Percentiles rank a stretch among this genome's conserved stretches.
phyloP scores from a whole-genome alignment of 1,139 yeast genomes.

The Yamadazyma spencermartinsiae region DNA sequence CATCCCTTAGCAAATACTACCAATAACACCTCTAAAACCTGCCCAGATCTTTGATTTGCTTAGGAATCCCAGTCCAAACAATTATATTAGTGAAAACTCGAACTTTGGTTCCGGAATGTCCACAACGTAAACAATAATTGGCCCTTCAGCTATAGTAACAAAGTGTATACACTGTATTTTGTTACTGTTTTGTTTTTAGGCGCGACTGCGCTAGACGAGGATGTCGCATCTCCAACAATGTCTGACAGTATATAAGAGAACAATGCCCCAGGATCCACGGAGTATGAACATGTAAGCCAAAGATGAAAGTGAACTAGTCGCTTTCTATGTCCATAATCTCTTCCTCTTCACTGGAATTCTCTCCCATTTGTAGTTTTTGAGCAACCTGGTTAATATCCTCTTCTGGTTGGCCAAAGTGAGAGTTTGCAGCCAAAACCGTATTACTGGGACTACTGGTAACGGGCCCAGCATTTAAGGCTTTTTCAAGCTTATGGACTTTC shows the following conservation, averaged over 20 bases:
- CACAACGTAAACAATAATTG: no score
- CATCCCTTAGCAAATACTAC: conserved; percentile 23
- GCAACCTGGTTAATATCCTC: conserved; percentile 37
- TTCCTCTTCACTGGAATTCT: conserved; percentile 57
- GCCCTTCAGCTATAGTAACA: no score
- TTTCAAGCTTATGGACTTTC: conserved; percentile 4
- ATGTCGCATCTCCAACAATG: no score
- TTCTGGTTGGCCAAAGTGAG: conserved; percentile 1
- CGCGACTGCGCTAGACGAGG: no score
- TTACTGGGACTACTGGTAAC: conserved; percentile 12
- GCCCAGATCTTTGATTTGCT: background rate
- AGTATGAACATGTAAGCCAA: no score
- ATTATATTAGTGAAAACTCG: no score
- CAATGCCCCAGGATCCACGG: conserved; percentile 2
- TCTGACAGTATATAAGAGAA: no score
- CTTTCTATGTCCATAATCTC: conserved; percentile 67
- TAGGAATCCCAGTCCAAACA: no score
- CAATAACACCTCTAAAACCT: background rate
- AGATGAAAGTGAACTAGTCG: conserved; percentile 31
- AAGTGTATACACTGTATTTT: no score
- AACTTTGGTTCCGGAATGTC: no score
- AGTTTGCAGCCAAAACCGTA: conserved; percentile 2
- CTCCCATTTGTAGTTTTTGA: conserved; percentile 49
- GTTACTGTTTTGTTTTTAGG: no score
- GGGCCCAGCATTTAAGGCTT: conserved; percentile 1